Base-by-base conservation (phyloP, 2,329 filamentous ascomycete species). In the Lachnellula subtilissima region DNA sequence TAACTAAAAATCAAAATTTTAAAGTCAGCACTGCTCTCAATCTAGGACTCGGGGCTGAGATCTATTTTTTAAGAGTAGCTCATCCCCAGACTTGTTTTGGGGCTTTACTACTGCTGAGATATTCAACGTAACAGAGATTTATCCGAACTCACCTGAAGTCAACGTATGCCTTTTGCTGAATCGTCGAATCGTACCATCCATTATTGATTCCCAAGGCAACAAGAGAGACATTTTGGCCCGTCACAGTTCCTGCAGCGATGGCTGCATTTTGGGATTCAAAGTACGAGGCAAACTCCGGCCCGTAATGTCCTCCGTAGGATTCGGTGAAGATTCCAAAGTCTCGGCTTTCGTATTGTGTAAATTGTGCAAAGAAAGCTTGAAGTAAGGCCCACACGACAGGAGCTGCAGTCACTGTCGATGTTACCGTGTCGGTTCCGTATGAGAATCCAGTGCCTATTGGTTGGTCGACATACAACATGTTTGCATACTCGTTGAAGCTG, bases 301-400 rank as follows among this genome's bases (percentile, higher is more conserved):
- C 79, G 61, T 80, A 83, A 54, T 79, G 76, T 22, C 81, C 80
- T 17, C 81, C 81, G 57, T 83, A 83, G 25, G 53, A 56, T 43
- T 78, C 74, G 4, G 78, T 75, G 48, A 76, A 80, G 51, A 83
- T 72, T 4, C 76, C 75, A 56, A 82, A 77, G 57, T 81, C 73
- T 22, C 75, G 74, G 56, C 84, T 77, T 65, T 79, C 76, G 65
- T 87, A 86, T 25, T 76, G 75, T 0, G 82, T 82, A 55, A 88
- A 87, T 35, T 81, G 77, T 4, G 79, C 74, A 54, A 84, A 81
- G 74, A 84, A 88, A 1, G 76, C 74, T 63, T 83, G 80, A 48
- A 82, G 66, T 15, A 83, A 70, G 4, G 72, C 75, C 80, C 79
- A 83, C 17, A 83, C 73, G 46, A 72, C 72, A 0, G 72, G 72